Base-by-base conservation (phyloP, 2,329 filamentous ascomycete species). In the Helicocarpus griseus region DNA sequence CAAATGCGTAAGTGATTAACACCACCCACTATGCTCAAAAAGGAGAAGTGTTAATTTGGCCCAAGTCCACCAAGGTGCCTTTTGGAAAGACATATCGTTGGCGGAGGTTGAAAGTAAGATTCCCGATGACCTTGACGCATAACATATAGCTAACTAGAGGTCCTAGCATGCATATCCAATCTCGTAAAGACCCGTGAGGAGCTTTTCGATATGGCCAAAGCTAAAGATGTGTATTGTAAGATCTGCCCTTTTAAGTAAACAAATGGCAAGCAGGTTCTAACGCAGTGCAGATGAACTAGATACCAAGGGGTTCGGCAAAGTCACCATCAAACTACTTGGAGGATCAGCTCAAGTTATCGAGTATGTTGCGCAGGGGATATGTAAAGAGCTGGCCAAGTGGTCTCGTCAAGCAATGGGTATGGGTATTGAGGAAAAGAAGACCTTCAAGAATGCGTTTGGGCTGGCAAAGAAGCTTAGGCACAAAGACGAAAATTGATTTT, bases 81-180 rank as follows among this genome's bases (percentile, higher is more conserved):
- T 50, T 29, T 56, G 55, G 55, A 54, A 50, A 17, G 51, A 55
- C 22, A 56, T 56, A 21, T 56, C 50, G 14, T 38, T 56, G 7
- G 26, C 24, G 1, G 48, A 54, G 17, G 38, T 56, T 39, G 50
- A 53, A 1, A 44, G 54, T 56, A 51, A 51, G 52, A n/a, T 35
- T 35, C 31, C 31, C 9, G 31, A n/a, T n/a, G n/a, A n/a, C n/a
- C n/a, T n/a, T n/a, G n/a, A n/a, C n/a, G n/a, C n/a, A n/a, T n/a
- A n/a, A n/a, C n/a, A n/a, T n/a, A n/a, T n/a, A n/a, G n/a, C n/a
- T 46, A 35, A 46, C 28, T n/a, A 35, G n/a, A 14, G 9, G 4
- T 33, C 24, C 1, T 13, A 46, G 44, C 28, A 7, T 21, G 44
- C 29, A 46, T 46, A 4, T 46, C 44, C 17, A 33, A n/a, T n/a